A percentile compares a stretch with the other conserved stretches of the same genome.
phyloP scores from a whole-genome alignment of 164 flowering plant species.

The Euptelea pleiosperma region DNA sequence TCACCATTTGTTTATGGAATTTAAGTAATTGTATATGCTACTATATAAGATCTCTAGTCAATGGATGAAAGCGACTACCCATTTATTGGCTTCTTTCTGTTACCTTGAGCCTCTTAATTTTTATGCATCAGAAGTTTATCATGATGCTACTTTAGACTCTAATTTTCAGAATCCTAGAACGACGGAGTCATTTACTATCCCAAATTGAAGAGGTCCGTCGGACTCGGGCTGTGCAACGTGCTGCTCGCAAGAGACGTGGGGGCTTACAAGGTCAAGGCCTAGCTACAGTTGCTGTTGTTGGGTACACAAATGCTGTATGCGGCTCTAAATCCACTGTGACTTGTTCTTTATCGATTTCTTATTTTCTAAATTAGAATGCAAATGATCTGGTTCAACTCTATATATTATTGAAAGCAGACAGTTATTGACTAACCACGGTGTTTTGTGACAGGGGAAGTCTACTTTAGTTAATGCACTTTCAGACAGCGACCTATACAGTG shows the following conservation, averaged over 20 bases:
- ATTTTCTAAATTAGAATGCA: background rate
- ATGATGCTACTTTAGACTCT: background rate
- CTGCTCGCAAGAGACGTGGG: conserved; percentile 69
- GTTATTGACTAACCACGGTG: no score
- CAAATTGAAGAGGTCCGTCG: conserved; percentile 80
- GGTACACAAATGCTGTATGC: conserved; percentile 94
- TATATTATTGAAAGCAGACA: no score
- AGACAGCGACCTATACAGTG: conserved; percentile 59
- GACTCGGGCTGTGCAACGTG: conserved; percentile 81
- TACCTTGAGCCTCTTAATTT: no score
- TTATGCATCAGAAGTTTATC: no score
- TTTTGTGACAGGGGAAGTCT: conserved; percentile 67
- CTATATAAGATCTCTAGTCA: no score
- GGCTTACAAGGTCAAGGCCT: conserved; percentile 47
- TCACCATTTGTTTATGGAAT: no score
- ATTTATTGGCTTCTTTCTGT: no score
- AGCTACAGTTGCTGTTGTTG: conserved; percentile 84
- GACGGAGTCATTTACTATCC: conserved; percentile 46
- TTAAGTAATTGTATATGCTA: no score
- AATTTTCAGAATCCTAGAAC: conserved; percentile 55
- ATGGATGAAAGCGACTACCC: no score
- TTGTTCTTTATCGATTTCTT: background rate
- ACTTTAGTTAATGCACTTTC: conserved; percentile 73
- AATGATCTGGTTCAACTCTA: no score
- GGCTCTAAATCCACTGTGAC: background rate